A percentile compares a stretch with the other conserved stretches of the same genome.
phyloP scores from a whole-genome alignment of 192 early-diverging fungal genomes.

The Polychytrium aggregatum region DNA sequence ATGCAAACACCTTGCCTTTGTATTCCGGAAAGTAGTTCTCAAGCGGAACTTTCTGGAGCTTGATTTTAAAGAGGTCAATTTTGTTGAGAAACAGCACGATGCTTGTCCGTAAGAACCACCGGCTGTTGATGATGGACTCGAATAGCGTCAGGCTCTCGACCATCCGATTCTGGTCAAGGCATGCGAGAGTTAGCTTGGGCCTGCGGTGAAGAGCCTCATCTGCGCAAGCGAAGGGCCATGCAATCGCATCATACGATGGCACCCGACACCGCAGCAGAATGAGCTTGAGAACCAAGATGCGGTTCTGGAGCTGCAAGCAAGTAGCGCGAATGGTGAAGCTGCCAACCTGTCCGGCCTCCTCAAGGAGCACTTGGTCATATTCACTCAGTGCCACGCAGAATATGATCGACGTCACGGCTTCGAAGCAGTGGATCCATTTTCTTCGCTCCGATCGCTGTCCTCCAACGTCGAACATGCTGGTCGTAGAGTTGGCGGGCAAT shows the following conservation, averaged over 20 bases:
- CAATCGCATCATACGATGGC: too few relatives aligned
- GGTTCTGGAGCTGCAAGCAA: too few relatives aligned
- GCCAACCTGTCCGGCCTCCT: slow-evolving; percentile 45
- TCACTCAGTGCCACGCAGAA: slow-evolving; percentile 88
- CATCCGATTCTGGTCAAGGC: slow-evolving; percentile 94
- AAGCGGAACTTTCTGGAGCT: slow-evolving; percentile 65
- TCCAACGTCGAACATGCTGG: slow-evolving; percentile 75
- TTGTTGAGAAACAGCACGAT: slow-evolving; percentile 94
- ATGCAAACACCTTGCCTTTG: slow-evolving; percentile 10
- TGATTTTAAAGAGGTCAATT: slow-evolving; percentile 75
- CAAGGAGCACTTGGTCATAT: slow-evolving; percentile 85
- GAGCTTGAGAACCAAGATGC: too few relatives aligned
- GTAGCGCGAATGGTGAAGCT: too few relatives aligned
- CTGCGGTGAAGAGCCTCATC: too few relatives aligned
- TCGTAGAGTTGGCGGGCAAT: neutral
- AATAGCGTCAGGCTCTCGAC: slow-evolving; percentile 81
- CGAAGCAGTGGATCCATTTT: slow-evolving; percentile 85
- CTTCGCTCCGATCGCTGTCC: slow-evolving; percentile 74
- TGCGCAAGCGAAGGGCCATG: too few relatives aligned
- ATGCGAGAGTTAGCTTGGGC: too few relatives aligned
- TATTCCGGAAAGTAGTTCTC: slow-evolving; percentile 84
- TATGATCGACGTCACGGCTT: slow-evolving; percentile 79
- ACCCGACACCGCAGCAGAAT: too few relatives aligned
- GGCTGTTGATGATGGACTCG: slow-evolving; percentile 82
- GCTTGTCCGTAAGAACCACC: slow-evolving; percentile 84